Evolutionary conservation across 192 early-diverging fungal genomes (phyloP).

Genomic region (Backusella morwellensis): DNA sequence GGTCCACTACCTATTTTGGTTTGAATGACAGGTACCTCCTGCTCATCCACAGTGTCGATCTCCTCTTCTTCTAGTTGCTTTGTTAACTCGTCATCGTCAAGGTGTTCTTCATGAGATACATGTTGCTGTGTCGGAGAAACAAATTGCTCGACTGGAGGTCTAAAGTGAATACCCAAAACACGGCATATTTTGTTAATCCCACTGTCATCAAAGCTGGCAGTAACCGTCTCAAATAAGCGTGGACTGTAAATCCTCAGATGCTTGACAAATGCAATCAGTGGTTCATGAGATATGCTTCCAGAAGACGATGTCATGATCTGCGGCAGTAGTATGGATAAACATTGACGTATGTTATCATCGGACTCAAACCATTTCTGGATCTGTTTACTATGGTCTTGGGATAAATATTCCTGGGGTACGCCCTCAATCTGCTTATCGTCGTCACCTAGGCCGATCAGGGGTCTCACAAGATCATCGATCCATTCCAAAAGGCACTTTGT

Average conservation of each 20-base stretch:
- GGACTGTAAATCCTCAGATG: slow-evolving; percentile 29
- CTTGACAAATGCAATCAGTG: slow-evolving; percentile 23
- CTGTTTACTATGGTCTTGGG: background rate
- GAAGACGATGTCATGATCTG: slow-evolving; percentile 13
- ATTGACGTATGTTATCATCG: slow-evolving; percentile 31
- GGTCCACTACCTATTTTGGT: background rate
- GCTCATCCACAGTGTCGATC: background rate
- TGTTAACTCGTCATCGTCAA: background rate
- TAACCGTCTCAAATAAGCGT: slow-evolving; percentile 28
- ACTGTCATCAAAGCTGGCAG: slow-evolving; percentile 24
- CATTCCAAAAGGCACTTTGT: slow-evolving; percentile 20
- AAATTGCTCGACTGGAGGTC: slow-evolving; percentile 5
- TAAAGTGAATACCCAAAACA: slow-evolving; percentile 26
- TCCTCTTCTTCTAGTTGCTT: background rate
- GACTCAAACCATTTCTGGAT: slow-evolving; percentile 32
- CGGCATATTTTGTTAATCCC: slow-evolving; percentile 14
- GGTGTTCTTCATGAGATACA: background rate
- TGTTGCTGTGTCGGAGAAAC: background rate
- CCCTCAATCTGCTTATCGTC: background rate
- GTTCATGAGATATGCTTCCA: slow-evolving; percentile 18
- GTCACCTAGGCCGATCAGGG: slow-evolving; percentile 20
- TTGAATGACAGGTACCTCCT: slow-evolving; percentile 3
- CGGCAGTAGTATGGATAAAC: slow-evolving; percentile 25
- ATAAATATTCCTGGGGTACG: background rate
- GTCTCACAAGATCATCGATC: slow-evolving; percentile 32